Base-by-base conservation (phyloP, 352 stramenopile species). In the Hyaloperonospora brassicae region DNA sequence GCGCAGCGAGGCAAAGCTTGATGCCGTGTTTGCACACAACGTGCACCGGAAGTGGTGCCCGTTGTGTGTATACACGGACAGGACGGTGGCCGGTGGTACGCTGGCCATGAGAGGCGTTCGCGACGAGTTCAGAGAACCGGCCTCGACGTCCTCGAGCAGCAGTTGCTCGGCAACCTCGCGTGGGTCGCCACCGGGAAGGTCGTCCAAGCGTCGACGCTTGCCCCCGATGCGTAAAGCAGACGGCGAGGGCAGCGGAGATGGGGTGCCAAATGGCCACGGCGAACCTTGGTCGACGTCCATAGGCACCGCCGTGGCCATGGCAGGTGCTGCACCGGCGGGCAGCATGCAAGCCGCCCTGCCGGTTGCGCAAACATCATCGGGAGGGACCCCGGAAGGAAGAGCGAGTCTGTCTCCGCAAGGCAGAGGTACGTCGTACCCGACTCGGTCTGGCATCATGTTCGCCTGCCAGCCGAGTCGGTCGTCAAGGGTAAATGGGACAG, bases 191-290 rank as follows among this genome's bases (percentile, higher is more conserved):
- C 53, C 55, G 24, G 50, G 48, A 4, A 8, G 39, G 41, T 17
- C 27, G 46, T 61, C 47, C 8, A 62, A 49, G 0, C 55, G 48
- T 1, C 55, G 55, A 22, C 48, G 55, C 47, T 56, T 62, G 31
- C 47, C 35, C 12, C 41, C 41, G 9, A 50, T 8, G n/a, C 24
- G 48, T 6, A 30, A 17, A 5, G 2, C 17, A 1, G 5, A 21
- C 0, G 41, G 41, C n/a, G 41, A 17, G 1, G 41, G 17, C 17
- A n/a, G n/a, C n/a, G 17, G 7, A 39, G 12, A 12, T 7, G 12
- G 34, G 34, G 7, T 39, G 7, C 34, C 34, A 7, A 12, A 12
- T 12, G 7, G 7, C 34, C 34, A 39, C 34, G 34, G 7, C 34
- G 34, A 7, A 12, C n/a, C n/a, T n/a, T n/a, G n/a, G n/a, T n/a